Conservation (phyloP, 1,139 yeast genomes). For the Lodderomyces oxycetoniae region DNA sequence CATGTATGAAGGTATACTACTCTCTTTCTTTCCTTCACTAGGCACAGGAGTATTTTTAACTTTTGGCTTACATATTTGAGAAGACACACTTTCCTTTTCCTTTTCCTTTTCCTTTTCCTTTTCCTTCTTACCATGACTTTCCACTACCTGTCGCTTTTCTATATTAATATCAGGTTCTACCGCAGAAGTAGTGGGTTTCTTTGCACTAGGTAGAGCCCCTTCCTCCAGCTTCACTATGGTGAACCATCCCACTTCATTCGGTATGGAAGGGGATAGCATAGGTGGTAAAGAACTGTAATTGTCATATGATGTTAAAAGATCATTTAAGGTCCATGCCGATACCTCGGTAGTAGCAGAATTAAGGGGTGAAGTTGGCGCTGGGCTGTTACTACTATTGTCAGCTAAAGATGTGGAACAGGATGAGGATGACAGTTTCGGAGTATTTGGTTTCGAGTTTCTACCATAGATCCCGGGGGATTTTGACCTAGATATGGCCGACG, state of each 20-base stretch:
- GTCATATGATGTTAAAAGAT: slow-evolving; percentile 33
- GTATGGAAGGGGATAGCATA: slow-evolving; percentile 40
- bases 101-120: too few species aligned
- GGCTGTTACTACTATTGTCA: neutral
- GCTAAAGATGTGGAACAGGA: neutral
- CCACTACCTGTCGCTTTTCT: too few species aligned
- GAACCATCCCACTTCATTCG: too few species aligned
- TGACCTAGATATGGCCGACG: neutral
- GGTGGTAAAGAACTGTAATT: slow-evolving; percentile 37
- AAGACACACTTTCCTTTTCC: too few species aligned
- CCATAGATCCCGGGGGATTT: neutral
- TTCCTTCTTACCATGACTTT: too few species aligned
- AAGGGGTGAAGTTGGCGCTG: neutral
- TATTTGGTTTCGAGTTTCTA: neutral
- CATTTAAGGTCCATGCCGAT: slow-evolving; percentile 38
- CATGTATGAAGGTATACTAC: slow-evolving; percentile 26
- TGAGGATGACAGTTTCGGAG: slow-evolving; percentile 1
- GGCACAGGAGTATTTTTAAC: too few species aligned
- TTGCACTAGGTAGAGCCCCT: too few species aligned
- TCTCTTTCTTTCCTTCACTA: too few species aligned
- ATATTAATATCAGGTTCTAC: too few species aligned
- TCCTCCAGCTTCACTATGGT: too few species aligned
- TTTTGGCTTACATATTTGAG: too few species aligned
- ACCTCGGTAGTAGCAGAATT: neutral
- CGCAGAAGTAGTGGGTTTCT: too few species aligned